Base-by-base conservation (phyloP, 2,329 filamentous ascomycete species). In the Paecilomyces niveus region DNA sequence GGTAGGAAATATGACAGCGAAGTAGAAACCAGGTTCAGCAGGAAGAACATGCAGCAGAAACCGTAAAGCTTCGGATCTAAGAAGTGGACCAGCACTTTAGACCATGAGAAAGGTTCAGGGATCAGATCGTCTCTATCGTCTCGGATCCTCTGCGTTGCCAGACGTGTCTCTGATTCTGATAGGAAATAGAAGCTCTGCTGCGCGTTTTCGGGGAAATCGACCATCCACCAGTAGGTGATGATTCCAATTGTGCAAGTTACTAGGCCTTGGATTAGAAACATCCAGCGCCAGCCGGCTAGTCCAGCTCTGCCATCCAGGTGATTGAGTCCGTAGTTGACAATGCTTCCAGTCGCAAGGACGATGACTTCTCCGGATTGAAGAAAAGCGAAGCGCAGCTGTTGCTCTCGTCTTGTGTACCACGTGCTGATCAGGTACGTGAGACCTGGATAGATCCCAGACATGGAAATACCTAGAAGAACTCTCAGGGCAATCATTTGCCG, bases 271-370 rank as follows among this genome's bases (percentile, higher is more conserved):
- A 89, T 83, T 0, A 88, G 69, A 63, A 85, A 89, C 85, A 89
- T 89, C 78, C 83, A 89, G 29, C 84, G 81, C 85, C 86, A 89
- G 1, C 86, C 85, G 9, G 80, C 79, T 24, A 89, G 66, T 4
- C 81, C 82, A 1, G 74, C 76, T 9, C 70, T 75, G 1, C 85
- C 84, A 63, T 87, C 71, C 2, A 89, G 74, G 54, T 83, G 78
- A 59, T 89, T 88, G n/a, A 90, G 77, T 0, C 83, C 86, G 65
- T 81, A 89, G 68, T 89, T 89, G 64, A 89, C 81, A 60, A 89
- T 85, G 54, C 81, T 79, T 3, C 86, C 86, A 0, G 86, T 88
- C 0, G 85, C 85, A 1, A 90, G 76, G 2, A 88, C 79, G 15
- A 83, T 78, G 24, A 89, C 85, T 67, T 89, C 82, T 1, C 85